Conservation (phyloP, 2,329 filamentous ascomycete species). For the Periconia digitata region DNA sequence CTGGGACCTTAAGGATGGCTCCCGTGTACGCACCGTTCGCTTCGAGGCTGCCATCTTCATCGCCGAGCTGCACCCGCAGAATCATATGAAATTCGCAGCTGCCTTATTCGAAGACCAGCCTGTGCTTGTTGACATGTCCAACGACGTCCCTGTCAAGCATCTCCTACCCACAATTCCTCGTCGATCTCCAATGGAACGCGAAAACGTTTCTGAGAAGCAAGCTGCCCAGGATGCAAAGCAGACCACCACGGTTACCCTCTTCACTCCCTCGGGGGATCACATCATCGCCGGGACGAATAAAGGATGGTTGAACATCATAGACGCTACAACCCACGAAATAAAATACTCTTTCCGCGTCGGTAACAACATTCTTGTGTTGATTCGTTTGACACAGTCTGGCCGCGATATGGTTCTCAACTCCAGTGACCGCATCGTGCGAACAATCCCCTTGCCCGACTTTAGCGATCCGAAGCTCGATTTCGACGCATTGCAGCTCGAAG, state of each 20-base stretch:
- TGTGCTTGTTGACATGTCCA: slow-evolving; percentile 78
- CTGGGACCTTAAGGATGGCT: slow-evolving; percentile 82
- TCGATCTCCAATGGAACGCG: slow-evolving; percentile 68
- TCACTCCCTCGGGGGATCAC: slow-evolving; percentile 81
- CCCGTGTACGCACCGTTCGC: slow-evolving; percentile 77
- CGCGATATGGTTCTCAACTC: slow-evolving; percentile 89
- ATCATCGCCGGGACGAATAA: slow-evolving; percentile 93
- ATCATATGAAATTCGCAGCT: slow-evolving; percentile 86
- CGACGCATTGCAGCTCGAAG: slow-evolving; percentile 82
- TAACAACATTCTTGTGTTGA: slow-evolving; percentile 81
- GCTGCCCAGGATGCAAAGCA: slow-evolving; percentile 91
- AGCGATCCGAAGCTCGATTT: slow-evolving; percentile 66
- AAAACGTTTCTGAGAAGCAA: slow-evolving; percentile 79
- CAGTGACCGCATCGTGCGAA: slow-evolving; percentile 91
- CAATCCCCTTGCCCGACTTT: slow-evolving; percentile 82
- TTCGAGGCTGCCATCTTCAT: slow-evolving; percentile 95
- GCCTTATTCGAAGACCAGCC: slow-evolving; percentile 94
- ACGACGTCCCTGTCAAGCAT: slow-evolving; percentile 70
- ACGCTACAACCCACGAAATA: slow-evolving; percentile 75
- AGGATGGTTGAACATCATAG: slow-evolving; percentile 94
- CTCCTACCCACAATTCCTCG: slow-evolving; percentile 80
- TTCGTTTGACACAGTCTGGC: slow-evolving; percentile 82
- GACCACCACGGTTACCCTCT: slow-evolving; percentile 89
- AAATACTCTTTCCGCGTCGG: slow-evolving; percentile 90
- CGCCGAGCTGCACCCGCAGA: slow-evolving; percentile 88